Conservation (phyloP, 352 stramenopile species). For the Globisporangium recalcitrans region DNA sequence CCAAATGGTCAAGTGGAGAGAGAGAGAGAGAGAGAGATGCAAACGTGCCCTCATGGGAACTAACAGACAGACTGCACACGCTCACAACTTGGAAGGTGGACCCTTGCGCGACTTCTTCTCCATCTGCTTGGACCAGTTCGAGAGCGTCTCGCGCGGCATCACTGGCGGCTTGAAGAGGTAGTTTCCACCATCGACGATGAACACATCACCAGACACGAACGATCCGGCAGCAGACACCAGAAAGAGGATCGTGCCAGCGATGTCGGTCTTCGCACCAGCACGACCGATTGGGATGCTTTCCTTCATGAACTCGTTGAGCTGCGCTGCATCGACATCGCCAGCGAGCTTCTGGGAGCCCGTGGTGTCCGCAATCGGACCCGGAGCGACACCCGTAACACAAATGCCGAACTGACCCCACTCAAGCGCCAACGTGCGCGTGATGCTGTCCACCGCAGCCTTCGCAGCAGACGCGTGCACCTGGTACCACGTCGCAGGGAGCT, state of each 20-base stretch:
- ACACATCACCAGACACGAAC: constrained; percentile 78
- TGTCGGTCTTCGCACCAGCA: constrained; percentile 81
- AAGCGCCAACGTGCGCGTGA: constrained; percentile 92
- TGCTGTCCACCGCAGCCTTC: constrained; percentile 93
- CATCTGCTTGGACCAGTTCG: constrained; percentile 72
- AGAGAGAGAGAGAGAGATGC: too few relatives aligned
- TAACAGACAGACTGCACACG: too few relatives aligned
- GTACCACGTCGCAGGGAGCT: constrained; percentile 90
- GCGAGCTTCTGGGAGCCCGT: constrained; percentile 92
- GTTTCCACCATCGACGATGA: constrained; percentile 81
- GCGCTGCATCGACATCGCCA: constrained; percentile 36
- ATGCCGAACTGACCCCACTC: constrained; percentile 95
- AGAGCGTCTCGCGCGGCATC: constrained; percentile 67
- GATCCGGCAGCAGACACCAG: constrained; percentile 67
- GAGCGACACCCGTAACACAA: constrained; percentile 92
- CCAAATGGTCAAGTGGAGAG: too few relatives aligned
- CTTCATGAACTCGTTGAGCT: constrained; percentile 46
- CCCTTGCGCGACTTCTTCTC: constrained; percentile 66
- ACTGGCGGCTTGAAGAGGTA: constrained; percentile 76
- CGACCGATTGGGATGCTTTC: constrained; percentile 62
- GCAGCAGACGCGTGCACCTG: constrained; percentile 94
- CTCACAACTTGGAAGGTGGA: constrained; percentile 13
- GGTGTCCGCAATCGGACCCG: constrained; percentile 93
- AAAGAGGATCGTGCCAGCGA: constrained; percentile 77
- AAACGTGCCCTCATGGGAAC: neutral